These are phyloP conservation scores for Sanghuangporus baumii DNA, from an alignment of 1,284 basidiomycete species.

Conservation along the genomic window DNA sequence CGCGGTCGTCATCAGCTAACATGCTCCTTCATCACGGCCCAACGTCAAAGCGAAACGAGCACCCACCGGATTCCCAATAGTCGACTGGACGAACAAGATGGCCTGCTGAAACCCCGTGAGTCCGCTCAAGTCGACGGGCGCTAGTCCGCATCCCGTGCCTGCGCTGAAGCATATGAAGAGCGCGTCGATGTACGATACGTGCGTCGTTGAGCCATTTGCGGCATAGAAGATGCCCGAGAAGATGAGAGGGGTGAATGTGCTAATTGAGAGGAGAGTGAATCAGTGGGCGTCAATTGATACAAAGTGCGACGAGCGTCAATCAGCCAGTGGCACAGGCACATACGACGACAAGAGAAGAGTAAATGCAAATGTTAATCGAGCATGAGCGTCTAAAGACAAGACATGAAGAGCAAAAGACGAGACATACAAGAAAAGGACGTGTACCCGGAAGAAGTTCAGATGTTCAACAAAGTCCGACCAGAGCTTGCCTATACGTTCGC, in stretches of 20 bases:
- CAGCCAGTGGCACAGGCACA: background rate
- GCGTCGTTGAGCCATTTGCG: conserved; percentile 55
- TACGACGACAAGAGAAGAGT: background rate
- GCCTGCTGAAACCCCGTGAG: conserved; percentile 75
- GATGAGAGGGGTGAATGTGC: conserved; percentile 70
- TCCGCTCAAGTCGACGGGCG: conserved; percentile 67
- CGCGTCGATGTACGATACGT: conserved; percentile 66
- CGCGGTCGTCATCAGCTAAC: background rate
- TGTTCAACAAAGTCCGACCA: conserved; percentile 22
- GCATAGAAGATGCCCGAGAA: conserved; percentile 71
- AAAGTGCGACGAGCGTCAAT: background rate
- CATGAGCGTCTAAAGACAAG: too few species aligned
- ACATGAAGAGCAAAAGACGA: background rate
- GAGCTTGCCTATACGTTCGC: background rate
- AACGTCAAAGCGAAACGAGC: background rate
- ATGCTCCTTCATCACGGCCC: background rate
- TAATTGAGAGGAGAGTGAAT: conserved; percentile 29
- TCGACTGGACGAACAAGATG: conserved; percentile 70
- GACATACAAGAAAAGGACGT: conserved; percentile 49
- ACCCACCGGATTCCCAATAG: conserved; percentile 65
- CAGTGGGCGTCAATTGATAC: background rate
- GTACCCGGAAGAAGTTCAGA: conserved; percentile 69
- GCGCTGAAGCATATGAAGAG: conserved; percentile 74
- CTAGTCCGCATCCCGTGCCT: conserved; percentile 75
- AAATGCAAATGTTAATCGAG: background rate